A percentile compares a stretch with the other conserved stretches of the same genome.
These are phyloP conservation scores for Amauroascus verrucosus DNA, from an alignment of 2,329 filamentous ascomycete species.

Conservation along the genomic window DNA sequence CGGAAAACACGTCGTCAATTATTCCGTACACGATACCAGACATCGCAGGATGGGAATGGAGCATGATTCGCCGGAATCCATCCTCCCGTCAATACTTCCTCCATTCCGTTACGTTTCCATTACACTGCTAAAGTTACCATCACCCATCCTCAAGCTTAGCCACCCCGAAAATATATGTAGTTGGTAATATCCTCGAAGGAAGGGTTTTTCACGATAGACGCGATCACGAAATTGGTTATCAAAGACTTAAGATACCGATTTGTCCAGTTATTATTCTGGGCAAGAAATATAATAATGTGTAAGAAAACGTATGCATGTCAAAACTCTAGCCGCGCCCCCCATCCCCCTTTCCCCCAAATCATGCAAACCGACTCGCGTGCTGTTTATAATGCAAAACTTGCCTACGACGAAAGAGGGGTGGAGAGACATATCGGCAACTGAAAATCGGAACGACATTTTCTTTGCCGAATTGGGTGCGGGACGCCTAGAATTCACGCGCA, in stretches of 20 bases:
- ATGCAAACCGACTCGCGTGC: no score
- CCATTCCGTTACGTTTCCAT: neutral
- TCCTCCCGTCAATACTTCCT: constrained; percentile 2
- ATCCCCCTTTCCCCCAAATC: no score
- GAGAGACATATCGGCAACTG: neutral
- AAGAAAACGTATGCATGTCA: no score
- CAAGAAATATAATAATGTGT: no score
- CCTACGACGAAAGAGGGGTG: neutral
- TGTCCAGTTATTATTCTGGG: no score
- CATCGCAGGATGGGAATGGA: neutral
- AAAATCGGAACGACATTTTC: neutral
- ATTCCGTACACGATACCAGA: neutral
- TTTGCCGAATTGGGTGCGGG: neutral
- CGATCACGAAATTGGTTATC: no score
- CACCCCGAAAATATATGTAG: neutral
- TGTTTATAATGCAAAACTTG: no score
- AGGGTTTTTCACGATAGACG: no score
- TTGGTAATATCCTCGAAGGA: no score
- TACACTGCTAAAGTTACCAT: constrained; percentile 4
- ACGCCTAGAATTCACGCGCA: neutral
- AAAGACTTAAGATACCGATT: no score
- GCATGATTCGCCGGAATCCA: constrained; percentile 13
- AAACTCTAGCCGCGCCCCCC: no score
- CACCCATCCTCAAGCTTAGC: neutral
- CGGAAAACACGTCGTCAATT: constrained; percentile 4